phyloP scores from a whole-genome alignment of 495 filamentous ascomycete species.

The Thermochaetoides thermophila region DNA sequence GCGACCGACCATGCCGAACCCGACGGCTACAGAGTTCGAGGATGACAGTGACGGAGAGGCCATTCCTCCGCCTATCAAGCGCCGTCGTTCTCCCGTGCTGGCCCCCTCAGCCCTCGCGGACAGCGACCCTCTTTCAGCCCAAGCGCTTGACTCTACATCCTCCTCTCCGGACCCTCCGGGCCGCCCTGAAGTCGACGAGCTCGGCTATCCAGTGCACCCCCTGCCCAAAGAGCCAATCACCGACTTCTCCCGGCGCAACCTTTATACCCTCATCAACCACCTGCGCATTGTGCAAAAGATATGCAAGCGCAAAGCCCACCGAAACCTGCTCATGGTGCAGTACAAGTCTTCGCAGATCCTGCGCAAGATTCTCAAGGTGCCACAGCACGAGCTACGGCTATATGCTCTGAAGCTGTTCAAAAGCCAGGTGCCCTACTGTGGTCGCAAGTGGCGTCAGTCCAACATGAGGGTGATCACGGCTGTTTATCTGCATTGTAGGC shows the following conservation, averaged over 20 bases:
- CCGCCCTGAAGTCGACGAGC: conserved; percentile 75
- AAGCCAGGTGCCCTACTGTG: conserved; percentile 93
- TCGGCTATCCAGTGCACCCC: conserved; percentile 55
- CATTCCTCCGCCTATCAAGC: conserved; percentile 64
- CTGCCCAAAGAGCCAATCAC: conserved; percentile 69
- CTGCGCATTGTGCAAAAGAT: conserved; percentile 94
- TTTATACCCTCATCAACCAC: conserved; percentile 86
- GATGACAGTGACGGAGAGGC: conserved; percentile 52
- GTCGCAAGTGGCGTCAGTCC: conserved; percentile 91
- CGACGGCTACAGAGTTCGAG: conserved; percentile 15
- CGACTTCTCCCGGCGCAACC: conserved; percentile 81
- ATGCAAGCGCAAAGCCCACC: conserved; percentile 84
- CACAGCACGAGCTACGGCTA: conserved; percentile 70
- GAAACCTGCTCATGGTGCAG: conserved; percentile 80
- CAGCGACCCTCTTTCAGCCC: background rate
- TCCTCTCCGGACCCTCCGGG: conserved; percentile 29
- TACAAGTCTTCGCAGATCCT: conserved; percentile 87
- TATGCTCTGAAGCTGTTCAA: conserved; percentile 98
- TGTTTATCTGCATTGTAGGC: conserved; percentile 82
- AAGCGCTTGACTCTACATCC: background rate
- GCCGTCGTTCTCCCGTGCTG: conserved; percentile 31
- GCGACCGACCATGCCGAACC: conserved; percentile 7
- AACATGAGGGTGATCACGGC: conserved; percentile 99
- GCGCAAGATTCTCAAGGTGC: conserved; percentile 77
- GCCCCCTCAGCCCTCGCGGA: conserved; percentile 1